phyloP scores from a whole-genome alignment of 768 basidiomycete genomes.

The Rhizopogon rudus region DNA sequence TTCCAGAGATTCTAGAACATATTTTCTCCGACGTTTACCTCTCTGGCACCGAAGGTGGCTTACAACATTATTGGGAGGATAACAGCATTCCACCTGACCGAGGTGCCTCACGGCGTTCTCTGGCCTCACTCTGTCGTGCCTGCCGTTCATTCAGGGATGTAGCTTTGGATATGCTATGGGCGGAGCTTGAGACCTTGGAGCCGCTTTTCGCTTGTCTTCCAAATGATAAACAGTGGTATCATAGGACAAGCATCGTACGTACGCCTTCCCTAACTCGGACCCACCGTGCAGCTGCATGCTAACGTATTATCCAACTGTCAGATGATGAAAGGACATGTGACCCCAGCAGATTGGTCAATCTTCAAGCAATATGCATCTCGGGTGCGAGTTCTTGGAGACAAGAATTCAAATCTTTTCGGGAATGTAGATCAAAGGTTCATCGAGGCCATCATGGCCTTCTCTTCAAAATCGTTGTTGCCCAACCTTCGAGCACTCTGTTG shows the following conservation, averaged over 20 bases:
- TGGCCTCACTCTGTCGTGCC: neutral
- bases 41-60: neutral
- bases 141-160: slow-evolving; percentile 12
- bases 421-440: neutral
- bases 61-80: neutral
- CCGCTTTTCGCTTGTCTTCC: slow-evolving; percentile 11
- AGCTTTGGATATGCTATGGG: slow-evolving; percentile 10
- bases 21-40: neutral
- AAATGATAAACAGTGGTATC: neutral
- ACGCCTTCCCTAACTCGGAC: too few relatives aligned
- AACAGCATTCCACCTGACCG: neutral
- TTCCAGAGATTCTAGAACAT: neutral
- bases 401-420: neutral
- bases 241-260: neutral
- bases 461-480: neutral
- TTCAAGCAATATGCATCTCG: neutral
- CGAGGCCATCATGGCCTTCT: neutral
- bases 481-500: neutral
- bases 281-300: neutral
- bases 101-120: neutral
- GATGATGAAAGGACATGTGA: neutral
- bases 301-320: neutral
- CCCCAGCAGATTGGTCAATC: neutral
- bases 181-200: slow-evolving; percentile 4
- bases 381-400: neutral